A percentile compares a stretch with the other conserved stretches of the same genome.
These are phyloP conservation scores for Ascochyta viciae-villosae DNA, from an alignment of 2,329 filamentous ascomycete genomes.

Conservation along the genomic window DNA sequence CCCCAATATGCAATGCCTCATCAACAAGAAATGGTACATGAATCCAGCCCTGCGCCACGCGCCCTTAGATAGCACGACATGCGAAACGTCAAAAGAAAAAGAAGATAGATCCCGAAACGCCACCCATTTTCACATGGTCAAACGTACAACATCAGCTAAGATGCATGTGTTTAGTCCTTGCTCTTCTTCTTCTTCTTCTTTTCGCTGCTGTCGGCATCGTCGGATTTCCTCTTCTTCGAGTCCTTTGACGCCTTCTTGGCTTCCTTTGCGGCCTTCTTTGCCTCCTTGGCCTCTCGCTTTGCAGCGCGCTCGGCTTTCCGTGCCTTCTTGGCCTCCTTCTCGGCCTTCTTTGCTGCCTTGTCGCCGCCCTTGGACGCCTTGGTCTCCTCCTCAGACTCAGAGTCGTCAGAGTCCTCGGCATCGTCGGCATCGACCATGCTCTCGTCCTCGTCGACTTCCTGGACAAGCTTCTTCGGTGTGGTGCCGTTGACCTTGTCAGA, in stretches of 20 bases:
- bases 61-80: constrained; percentile 19
- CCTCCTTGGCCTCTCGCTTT: constrained; percentile 51
- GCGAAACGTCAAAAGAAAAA: constrained; percentile 17
- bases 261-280: constrained; percentile 61
- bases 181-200: constrained; percentile 66
- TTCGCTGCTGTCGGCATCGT: constrained; percentile 58
- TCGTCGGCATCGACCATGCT: constrained; percentile 48
- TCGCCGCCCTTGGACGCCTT: constrained; percentile 45
- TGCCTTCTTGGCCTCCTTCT: constrained; percentile 55
- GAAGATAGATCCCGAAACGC: constrained; percentile 21
- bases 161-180: constrained; percentile 43
- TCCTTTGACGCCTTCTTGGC: constrained; percentile 63
- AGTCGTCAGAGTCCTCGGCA: constrained; percentile 46
- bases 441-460: constrained; percentile 57
- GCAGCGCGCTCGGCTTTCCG: constrained; percentile 48
- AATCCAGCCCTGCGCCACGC: constrained; percentile 28
- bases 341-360: constrained; percentile 51
- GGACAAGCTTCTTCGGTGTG: constrained; percentile 54
- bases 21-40: constrained; percentile 25
- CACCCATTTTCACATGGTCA: constrained; percentile 22
- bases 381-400: constrained; percentile 40
- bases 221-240: constrained; percentile 59
- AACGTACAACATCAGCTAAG: constrained; percentile 14
- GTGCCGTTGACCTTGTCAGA: constrained; percentile 49
- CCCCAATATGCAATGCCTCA: constrained; percentile 28